These are phyloP conservation scores for Cyberlindnera maritima DNA, from an alignment of 805 yeast genomes.

Conservation along the genomic window DNA sequence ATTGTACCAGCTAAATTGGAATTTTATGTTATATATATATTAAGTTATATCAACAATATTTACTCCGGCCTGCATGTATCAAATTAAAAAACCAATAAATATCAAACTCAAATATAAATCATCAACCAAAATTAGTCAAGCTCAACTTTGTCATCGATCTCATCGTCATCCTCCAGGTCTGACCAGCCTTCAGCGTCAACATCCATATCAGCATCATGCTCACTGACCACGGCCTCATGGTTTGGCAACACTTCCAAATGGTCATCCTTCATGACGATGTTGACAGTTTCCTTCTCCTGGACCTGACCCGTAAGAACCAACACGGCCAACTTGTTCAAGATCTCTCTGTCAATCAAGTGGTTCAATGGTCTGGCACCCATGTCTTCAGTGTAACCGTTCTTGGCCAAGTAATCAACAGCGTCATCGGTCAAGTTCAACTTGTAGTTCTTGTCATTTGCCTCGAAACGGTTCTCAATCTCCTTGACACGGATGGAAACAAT, in stretches of 20 bases:
- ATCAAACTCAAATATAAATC: background rate
- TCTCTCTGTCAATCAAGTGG: slow-evolving; percentile 84
- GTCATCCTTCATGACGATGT: slow-evolving; percentile 49
- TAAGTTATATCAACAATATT: too few species aligned
- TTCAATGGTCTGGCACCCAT: slow-evolving; percentile 96
- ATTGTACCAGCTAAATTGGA: too few species aligned
- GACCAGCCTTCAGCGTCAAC: slow-evolving; percentile 55
- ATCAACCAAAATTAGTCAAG: slow-evolving; percentile 1
- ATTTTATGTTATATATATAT: too few species aligned
- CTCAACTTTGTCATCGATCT: slow-evolving; percentile 3
- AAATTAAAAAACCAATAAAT: background rate
- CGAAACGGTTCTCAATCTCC: slow-evolving; percentile 86
- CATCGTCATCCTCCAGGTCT: slow-evolving; percentile 50
- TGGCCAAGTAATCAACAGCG: slow-evolving; percentile 80
- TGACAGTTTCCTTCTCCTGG: slow-evolving; percentile 82
- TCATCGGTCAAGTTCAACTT: slow-evolving; percentile 67
- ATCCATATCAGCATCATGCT: slow-evolving; percentile 31
- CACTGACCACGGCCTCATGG: slow-evolving; percentile 54
- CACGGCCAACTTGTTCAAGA: slow-evolving; percentile 87
- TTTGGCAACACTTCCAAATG: slow-evolving; percentile 84
- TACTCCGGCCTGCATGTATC: too few species aligned
- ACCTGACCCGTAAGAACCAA: slow-evolving; percentile 84
- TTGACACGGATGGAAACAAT: slow-evolving; percentile 81
- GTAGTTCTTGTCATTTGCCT: slow-evolving; percentile 76
- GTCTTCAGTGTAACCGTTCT: slow-evolving; percentile 86